phyloP scores from a whole-genome alignment of 2,329 filamentous ascomycete genomes.

The Diaporthe humulicola region DNA sequence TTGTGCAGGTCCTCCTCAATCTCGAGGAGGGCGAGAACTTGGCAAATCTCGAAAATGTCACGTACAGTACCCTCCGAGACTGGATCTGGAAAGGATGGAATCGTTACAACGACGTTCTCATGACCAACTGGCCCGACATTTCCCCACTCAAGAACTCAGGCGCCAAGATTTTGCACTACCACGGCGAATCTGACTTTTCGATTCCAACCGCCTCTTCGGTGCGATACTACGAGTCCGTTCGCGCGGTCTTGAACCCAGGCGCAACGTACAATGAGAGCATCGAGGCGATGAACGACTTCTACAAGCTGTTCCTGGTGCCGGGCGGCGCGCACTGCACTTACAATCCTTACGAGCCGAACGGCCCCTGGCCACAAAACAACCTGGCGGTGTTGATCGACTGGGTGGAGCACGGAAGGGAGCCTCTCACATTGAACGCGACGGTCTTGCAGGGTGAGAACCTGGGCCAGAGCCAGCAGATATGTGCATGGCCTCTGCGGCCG shows the following conservation, averaged over 20 bases:
- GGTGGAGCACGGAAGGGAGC: conserved; percentile 62
- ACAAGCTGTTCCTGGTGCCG: conserved; percentile 54
- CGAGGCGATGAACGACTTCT: conserved; percentile 62
- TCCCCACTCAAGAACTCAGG: conserved; percentile 57
- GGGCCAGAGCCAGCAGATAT: conserved; percentile 55
- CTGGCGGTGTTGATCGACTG: conserved; percentile 55
- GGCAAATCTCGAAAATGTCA: conserved; percentile 57
- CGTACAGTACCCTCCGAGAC: conserved; percentile 62
- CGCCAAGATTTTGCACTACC: conserved; percentile 64
- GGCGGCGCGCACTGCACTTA: conserved; percentile 63
- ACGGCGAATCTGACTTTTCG: conserved; percentile 63
- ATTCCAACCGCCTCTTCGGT: conserved; percentile 63
- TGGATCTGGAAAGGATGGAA: conserved; percentile 65
- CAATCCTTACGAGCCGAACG: conserved; percentile 56
- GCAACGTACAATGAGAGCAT: conserved; percentile 51
- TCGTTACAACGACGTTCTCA: conserved; percentile 60
- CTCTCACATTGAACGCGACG: conserved; percentile 54
- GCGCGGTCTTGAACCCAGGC: conserved; percentile 56
- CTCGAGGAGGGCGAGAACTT: conserved; percentile 47
- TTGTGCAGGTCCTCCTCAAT: conserved; percentile 28
- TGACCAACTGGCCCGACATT: conserved; percentile 59
- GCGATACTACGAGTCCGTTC: conserved; percentile 56
- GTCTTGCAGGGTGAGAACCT: conserved; percentile 44
- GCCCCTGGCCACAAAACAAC: conserved; percentile 54
- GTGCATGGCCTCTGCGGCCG: conserved; percentile 58